Base-by-base conservation (phyloP, 139 green algal genomes). In the Zygnema circumcarinatum region DNA sequence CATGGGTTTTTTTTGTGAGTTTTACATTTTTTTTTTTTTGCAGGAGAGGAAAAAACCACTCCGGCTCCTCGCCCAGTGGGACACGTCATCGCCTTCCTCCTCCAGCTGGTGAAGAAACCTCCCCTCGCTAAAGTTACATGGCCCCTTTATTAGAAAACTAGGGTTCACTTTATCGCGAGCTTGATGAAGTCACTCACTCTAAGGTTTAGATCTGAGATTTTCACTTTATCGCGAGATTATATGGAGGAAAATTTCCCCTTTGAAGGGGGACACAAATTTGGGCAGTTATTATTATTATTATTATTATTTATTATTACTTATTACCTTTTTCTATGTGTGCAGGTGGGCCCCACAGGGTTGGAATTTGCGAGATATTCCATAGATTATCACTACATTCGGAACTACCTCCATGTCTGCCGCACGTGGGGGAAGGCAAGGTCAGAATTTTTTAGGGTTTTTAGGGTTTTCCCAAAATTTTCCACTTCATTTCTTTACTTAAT, bases 331-430 rank as follows among this genome's bases (percentile, higher is more conserved):
- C 7, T 62, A 25, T 62, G 7, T 74, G 33, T 54, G 73, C 67
- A 90, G 86, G 31, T 99, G 35, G 95, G 95, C 0, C 96, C 96
- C 1, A 97, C 96, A 84, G 97, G 97, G 0, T 85, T 99, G 20
- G 97, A 99, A 90, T 99, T 99, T 93, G 97, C 92, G 0, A 88
- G 91, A 29, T 99, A 99, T 91, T 95, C 86, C 38, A 93, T 99
- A 1, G 97, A 99, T 82, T 99, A 99, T 84, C 97, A 99, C 92
- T 96, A 94, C 90, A 95, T 98, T 42, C 92, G 97, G 38, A 98
- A 98, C 86, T 98, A 94, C 83, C 86, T 98, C 29, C 93, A 97
- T 81, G 94, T 98, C 40, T 85, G 92, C 54, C 90, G 96, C 25
- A 54, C 39, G 0, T 92, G 78, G 76, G 91, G 84, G 2, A 62